Base-by-base conservation (phyloP, 441 rosid genomes). In the Iberis amara region DNA sequence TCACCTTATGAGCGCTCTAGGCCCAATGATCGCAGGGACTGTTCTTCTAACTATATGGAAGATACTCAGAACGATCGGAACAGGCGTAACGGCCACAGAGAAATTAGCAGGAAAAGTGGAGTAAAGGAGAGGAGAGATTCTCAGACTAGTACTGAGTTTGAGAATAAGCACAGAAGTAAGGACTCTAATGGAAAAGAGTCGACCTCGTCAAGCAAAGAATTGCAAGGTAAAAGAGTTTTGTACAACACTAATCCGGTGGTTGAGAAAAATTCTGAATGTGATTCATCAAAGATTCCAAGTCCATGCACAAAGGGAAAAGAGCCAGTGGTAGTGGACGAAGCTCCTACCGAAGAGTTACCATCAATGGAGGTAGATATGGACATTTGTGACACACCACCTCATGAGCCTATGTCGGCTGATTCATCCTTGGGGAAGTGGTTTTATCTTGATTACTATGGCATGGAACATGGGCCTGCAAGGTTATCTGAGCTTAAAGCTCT, bases 311-410 rank as follows among this genome's bases (percentile, higher is more conserved):
- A 62, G 67, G 60, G 66, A 68, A 69, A 62, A 61, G 83, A 75
- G 54, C 66, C 76, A 59, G 71, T 80, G 59, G 74, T 43, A 60
- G 78, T 58, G 53, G 72, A 69, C 67, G 85, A 43, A 55, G 73
- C 68, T 54, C 79, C 77, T 61, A 75, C 74, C 24, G 91, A 79
- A 74, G 97, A 85, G 71, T 73, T 81, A 72, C 77, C 66, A 14
- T 94, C 99, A 13, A 94, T 94, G 99, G 99, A 89, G 83, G 99
- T 89, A 75, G 99, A 94, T 75, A 94, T 94, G 99, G 99, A 94
- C 70, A 94, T 94, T 55, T 81, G 94, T 68, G 89, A 94, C 66
- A 94, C 99, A 2, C 99, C 99, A 21, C 99, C 99, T 47, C 95
- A 94, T 80, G 77, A 53, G 63, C 80, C 95, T 27, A 23, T 69